Evolutionary conservation across 148 eudicot genomes (phyloP).

Genomic region (Camellia lanceoleosa): DNA sequence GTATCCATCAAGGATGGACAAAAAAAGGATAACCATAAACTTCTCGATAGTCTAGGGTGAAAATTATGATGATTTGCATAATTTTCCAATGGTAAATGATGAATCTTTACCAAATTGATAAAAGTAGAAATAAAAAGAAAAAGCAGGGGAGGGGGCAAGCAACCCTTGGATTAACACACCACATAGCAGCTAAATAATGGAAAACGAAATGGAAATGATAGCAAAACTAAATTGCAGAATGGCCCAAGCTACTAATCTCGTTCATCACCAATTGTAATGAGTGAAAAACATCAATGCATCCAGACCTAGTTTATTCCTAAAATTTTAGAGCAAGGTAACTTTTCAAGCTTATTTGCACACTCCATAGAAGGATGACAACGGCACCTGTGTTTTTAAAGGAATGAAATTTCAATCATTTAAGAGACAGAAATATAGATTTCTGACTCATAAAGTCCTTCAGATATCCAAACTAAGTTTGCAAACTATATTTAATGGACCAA

Average conservation of each 20-base stretch:
- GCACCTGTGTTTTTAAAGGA: not conserved
- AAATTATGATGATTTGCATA: not conserved
- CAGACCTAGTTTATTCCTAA: not conserved
- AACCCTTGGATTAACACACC: not conserved
- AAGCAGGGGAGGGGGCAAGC: not conserved
- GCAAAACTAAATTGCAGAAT: not conserved
- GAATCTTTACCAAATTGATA: not conserved
- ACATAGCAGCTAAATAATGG: not conserved
- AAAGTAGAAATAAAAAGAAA: not conserved
- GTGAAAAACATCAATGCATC: not conserved
- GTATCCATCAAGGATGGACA: not conserved
- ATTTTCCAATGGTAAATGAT: not conserved
- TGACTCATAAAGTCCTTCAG: too few relatives aligned
- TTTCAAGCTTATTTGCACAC: not conserved
- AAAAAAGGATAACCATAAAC: constrained; percentile 2
- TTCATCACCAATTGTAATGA: not conserved
- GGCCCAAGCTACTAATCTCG: not conserved
- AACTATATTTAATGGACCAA: not conserved
- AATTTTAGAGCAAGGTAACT: not conserved
- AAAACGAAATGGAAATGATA: not conserved
- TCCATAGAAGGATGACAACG: not conserved
- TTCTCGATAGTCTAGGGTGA: too few relatives aligned
- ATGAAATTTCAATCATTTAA: not conserved
- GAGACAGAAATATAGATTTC: not conserved
- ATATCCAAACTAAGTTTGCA: constrained; percentile 1